phyloP scores from a whole-genome alignment of 129 eudicot species.

The Helianthus tuberosus region DNA sequence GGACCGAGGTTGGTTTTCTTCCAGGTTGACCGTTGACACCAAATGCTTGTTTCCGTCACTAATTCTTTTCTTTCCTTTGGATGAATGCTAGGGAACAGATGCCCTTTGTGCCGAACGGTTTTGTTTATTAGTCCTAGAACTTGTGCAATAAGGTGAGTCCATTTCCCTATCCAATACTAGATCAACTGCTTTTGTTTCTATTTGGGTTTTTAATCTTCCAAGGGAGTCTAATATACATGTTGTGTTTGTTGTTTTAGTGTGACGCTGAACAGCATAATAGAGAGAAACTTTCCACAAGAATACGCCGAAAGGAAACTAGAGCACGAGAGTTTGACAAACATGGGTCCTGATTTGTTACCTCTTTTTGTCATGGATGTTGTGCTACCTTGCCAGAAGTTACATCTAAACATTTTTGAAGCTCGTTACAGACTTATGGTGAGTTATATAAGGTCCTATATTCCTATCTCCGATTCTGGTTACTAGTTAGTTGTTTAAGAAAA shows the following conservation, averaged over 20 bases:
- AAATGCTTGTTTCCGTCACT: background rate
- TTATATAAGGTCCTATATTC: constrained; percentile 23
- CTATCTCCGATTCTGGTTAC: background rate
- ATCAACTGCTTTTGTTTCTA: background rate
- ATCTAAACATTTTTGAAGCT: constrained; percentile 90
- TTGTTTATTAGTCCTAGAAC: constrained; percentile 85
- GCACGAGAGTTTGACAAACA: constrained; percentile 70
- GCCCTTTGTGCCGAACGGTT: constrained; percentile 96
- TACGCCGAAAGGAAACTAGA: constrained; percentile 85
- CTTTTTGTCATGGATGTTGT: constrained; percentile 98
- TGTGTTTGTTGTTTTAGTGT: constrained; percentile 51
- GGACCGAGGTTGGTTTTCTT: constrained; percentile 74
- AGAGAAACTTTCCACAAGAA: constrained; percentile 84
- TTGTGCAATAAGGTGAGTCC: constrained; percentile 77
- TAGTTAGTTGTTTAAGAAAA: background rate
- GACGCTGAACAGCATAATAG: constrained; percentile 86
- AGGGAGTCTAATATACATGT: background rate
- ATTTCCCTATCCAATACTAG: constrained; percentile 5
- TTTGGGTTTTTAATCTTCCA: background rate
- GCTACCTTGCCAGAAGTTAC: constrained; percentile 93
- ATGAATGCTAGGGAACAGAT: constrained; percentile 76
- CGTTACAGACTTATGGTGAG: constrained; percentile 99
- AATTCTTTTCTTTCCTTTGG: constrained; percentile 14
- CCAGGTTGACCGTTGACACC: background rate
- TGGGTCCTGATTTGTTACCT: constrained; percentile 85